A percentile compares a stretch with the other conserved stretches of the same genome.
Conservation (phyloP, 139 green algal species). For the Parachlorella kessleri region DNA sequence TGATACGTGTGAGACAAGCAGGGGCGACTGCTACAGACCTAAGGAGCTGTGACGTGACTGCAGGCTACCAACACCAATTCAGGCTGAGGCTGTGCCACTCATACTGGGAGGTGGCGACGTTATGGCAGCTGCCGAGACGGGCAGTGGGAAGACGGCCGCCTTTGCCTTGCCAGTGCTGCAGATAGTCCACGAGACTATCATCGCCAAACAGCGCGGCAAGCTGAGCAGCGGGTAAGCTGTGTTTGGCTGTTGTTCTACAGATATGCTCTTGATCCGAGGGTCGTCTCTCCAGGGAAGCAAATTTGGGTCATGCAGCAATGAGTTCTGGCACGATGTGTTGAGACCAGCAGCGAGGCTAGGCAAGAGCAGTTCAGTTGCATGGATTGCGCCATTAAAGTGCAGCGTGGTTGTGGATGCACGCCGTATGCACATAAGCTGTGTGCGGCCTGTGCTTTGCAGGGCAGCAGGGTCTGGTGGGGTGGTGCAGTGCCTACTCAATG, state of each 20-base stretch:
- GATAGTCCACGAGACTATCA: conserved; percentile 66
- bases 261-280: no score
- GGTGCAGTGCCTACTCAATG: conserved; percentile 37
- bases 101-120: conserved; percentile 88
- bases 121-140: conserved; percentile 90
- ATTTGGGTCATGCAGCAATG: no score
- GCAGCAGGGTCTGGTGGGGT: neutral
- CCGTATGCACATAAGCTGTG: no score
- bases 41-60: neutral
- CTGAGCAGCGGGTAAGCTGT: neutral
- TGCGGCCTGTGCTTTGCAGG: neutral
- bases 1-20: neutral
- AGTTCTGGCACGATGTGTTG: no score
- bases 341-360: no score
- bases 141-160: conserved; percentile 89
- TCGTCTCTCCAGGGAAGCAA: neutral
- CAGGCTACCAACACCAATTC: conserved; percentile 81
- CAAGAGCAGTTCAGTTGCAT: no score
- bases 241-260: no score
- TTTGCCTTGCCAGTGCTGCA: conserved; percentile 90
- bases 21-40: neutral
- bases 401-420: no score
- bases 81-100: conserved; percentile 76
- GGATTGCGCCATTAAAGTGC: no score
- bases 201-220: conserved; percentile 1